Percentiles rank a stretch among this genome's conserved stretches.
These are phyloP conservation scores for Micromonas commoda DNA, from an alignment of 139 green algal genomes.

Conservation along the genomic window DNA sequence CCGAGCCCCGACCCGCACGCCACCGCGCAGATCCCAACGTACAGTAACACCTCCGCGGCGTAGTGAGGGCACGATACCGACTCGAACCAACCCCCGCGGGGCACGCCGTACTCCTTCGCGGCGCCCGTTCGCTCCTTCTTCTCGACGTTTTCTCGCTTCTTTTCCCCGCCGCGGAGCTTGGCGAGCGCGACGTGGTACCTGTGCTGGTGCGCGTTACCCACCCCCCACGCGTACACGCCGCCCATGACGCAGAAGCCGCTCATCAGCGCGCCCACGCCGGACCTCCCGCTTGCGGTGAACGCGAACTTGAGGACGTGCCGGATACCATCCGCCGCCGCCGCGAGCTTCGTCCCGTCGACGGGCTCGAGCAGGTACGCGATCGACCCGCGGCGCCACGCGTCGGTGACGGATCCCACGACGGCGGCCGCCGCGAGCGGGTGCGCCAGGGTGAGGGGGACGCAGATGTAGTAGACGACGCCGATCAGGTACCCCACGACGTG, in stretches of 20 bases:
- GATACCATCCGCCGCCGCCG: too few relatives aligned
- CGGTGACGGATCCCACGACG: not conserved
- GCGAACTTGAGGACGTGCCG: too few relatives aligned
- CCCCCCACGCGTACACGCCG: too few relatives aligned
- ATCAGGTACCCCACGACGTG: constrained; percentile 26
- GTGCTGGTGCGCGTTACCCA: too few relatives aligned
- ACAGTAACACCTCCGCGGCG: constrained; percentile 22
- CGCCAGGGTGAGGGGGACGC: not conserved
- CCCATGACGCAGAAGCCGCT: too few relatives aligned
- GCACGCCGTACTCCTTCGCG: constrained; percentile 3
- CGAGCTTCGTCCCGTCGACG: too few relatives aligned
- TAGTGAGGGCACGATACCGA: constrained; percentile 27
- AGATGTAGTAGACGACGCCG: constrained; percentile 32
- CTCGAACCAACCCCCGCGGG: constrained; percentile 27
- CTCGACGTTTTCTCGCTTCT: not conserved
- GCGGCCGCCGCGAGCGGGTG: too few relatives aligned
- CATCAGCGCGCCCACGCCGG: too few relatives aligned
- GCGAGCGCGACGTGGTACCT: not conserved
- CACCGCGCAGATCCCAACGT: not conserved
- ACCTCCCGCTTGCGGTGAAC: too few relatives aligned
- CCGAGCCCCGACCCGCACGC: not conserved
- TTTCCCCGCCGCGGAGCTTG: not conserved
- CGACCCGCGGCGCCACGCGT: not conserved
- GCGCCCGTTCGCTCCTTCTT: not conserved
- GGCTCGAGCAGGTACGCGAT: too few relatives aligned